Evolutionary conservation across 306 rosid genomes (phyloP), one percentile per base, ranked within the genome.

Genomic region (Pterocarpus macrocarpus): DNA sequence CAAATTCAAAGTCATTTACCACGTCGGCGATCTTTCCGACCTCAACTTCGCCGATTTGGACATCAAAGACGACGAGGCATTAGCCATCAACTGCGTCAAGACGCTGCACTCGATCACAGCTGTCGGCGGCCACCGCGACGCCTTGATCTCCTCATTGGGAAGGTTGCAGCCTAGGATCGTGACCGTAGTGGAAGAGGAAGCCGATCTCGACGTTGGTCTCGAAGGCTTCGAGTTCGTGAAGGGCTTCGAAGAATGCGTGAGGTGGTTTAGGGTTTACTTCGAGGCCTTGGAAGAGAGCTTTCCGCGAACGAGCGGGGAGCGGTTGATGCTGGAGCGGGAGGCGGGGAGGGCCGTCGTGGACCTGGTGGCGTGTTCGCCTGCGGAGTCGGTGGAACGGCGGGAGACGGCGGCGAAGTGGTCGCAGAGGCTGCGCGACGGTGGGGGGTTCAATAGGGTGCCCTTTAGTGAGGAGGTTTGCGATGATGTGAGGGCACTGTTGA

Each of bases 191-290:
- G 97, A 95, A 77, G 99, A 95, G 38, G 97, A 91, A 33, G 97
- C 99, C 4, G 99, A 95, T 68, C 82, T 95, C 1, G 88, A 91
- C 56, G 75, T 85, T 3, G 90, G 97, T 1, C 73, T 57, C 28
- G 97, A 93, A 12, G 92, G 98, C 53, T 30, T 74, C 22, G 95
- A 89, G 71, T 95, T 95, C 8, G 86, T 91, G n/a, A 88, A 62
- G 5, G 95, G 97, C 0, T 87, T 95, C 30, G 81, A 80, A 13
- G 97, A 95, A 45, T 91, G 95, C 45, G 74, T 95, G 59, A 81
- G 92, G 15, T 95, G 97, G 97, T 95, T 92, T 91, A 88, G 94
- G 93, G 94, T 95, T 85, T 95, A 93, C 84, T 92, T 95, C 35
- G 97, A 95, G 78, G 84, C 92, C 4, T 33, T 95, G 70, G 97